Evolutionary conservation across 768 basidiomycete genomes (phyloP), one percentile per base, ranked within the genome.

Genomic region (Cubamyces lactineus): DNA sequence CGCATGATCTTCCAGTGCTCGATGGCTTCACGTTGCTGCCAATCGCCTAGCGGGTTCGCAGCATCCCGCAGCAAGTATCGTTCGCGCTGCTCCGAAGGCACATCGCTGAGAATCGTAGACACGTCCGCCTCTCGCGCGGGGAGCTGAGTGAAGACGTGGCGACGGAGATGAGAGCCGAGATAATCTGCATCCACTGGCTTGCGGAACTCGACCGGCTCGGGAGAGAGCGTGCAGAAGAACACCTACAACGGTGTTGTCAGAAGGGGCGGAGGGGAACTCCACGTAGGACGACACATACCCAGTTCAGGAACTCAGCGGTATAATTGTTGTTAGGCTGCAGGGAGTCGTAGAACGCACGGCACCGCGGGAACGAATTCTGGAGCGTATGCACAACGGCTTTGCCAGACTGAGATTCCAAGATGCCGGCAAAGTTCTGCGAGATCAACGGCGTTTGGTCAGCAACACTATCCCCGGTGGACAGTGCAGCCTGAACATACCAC

Each of bases 1-100:
- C 91, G 83, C 92, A 96, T 95, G 38, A 92, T 88, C 62, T 80
- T 80, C 94, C 94, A 97, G 68, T 94, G 92, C 45, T 85, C 81
- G 47, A 85, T 64, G 1, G 86, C 86, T 66, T 85, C 84, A 39
- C 77, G 78, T 26, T 82, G 75, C 72, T 95, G 92, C 79, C 90
- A 83, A 40, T 80, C 78, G 34, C 82, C 83, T 59, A 94, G 73
- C 28, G 80, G 79, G 69, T 91, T 91, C 41, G 80, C 74, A 43
- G 71, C 69, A 74, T 94, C 91, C 0, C 80, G 85, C 57, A 94
- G 68, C 43, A 91, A 73, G 61, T 82, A 84, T n/a, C 73, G 69
- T 17, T 75, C 73, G 40, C 77, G 74, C 4, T 80, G 72, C 51
- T 79, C 77, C 24, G 77, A 75, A 6, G 60, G 28, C 9, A 68